phyloP scores from a whole-genome alignment of 768 basidiomycete species.

The Pholiota conissans region DNA sequence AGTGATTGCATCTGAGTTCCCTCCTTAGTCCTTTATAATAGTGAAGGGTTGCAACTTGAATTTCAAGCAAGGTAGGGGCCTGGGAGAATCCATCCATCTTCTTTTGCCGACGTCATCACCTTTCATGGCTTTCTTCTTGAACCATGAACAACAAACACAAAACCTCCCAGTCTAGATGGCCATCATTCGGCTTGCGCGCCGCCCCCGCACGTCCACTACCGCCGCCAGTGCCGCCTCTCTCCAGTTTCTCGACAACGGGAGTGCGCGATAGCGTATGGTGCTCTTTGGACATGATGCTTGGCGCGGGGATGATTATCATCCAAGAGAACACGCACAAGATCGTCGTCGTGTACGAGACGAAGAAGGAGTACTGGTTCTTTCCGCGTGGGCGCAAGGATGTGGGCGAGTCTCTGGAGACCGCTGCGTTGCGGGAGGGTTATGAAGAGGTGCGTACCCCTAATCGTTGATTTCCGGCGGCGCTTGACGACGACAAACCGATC shows the following conservation, averaged over 20 bases:
- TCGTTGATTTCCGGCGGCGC: not conserved
- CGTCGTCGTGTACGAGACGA: conserved; percentile 47
- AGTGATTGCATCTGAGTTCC: too few relatives aligned
- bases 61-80: too few relatives aligned
- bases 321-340: conserved; percentile 56
- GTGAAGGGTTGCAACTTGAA: too few relatives aligned
- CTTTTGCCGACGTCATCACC: not conserved
- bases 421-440: conserved; percentile 64
- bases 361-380: conserved; percentile 50
- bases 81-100: not conserved
- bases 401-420: conserved; percentile 58
- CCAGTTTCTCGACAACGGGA: conserved; percentile 38
- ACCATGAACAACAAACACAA: not conserved
- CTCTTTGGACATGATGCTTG: conserved; percentile 53
- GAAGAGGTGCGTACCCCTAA: conserved; percentile 52
- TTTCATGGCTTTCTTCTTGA: not conserved
- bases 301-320: conserved; percentile 63
- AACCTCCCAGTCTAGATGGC: not conserved
- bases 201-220: not conserved
- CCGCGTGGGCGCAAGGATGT: conserved; percentile 68
- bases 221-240: conserved; percentile 23
- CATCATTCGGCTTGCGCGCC: not conserved
- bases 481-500: not conserved
- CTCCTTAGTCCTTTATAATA: too few relatives aligned
- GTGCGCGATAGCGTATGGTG: conserved; percentile 48